Conservation (phyloP, 148 eudicot species). For the Arbutus unedo region DNA sequence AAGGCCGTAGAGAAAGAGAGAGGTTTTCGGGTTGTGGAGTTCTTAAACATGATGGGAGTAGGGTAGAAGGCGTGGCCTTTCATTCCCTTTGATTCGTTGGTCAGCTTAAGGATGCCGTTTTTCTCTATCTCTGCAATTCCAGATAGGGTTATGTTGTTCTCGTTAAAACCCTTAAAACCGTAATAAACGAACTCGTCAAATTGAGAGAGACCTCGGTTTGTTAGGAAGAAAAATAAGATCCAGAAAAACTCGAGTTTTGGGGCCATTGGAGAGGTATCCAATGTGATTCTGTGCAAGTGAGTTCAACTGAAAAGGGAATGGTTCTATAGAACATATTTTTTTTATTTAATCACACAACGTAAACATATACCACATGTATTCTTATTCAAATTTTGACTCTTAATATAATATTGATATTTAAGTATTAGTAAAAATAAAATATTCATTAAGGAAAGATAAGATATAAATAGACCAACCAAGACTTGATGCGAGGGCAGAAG, state of each 20-base stretch:
- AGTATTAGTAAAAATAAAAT: no score
- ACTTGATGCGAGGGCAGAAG: no score
- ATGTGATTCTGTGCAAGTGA: not conserved
- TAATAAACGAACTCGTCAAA: not conserved
- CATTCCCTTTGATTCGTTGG: constrained; percentile 21
- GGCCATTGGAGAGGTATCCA: not conserved
- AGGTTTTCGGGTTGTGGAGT: no score
- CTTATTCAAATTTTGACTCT: not conserved
- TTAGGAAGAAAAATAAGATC: constrained; percentile 5
- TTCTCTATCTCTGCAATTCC: constrained; percentile 18
- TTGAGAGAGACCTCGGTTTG: constrained; percentile 17
- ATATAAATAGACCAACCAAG: no score
- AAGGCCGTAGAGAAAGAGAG: no score
- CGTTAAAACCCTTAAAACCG: not conserved
- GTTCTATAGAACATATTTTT: no score
- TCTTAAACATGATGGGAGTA: no score
- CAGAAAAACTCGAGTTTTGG: not conserved
- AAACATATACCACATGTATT: no score
- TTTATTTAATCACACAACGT: no score
- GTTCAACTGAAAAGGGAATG: no score
- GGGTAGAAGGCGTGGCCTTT: constrained; percentile 43
- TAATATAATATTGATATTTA: no score
- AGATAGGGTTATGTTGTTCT: constrained; percentile 22
- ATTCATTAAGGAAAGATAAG: no score
- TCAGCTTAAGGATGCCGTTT: constrained; percentile 33